phyloP scores from a whole-genome alignment of 73 alveolate species.

The Durusdinium trenchii region DNA sequence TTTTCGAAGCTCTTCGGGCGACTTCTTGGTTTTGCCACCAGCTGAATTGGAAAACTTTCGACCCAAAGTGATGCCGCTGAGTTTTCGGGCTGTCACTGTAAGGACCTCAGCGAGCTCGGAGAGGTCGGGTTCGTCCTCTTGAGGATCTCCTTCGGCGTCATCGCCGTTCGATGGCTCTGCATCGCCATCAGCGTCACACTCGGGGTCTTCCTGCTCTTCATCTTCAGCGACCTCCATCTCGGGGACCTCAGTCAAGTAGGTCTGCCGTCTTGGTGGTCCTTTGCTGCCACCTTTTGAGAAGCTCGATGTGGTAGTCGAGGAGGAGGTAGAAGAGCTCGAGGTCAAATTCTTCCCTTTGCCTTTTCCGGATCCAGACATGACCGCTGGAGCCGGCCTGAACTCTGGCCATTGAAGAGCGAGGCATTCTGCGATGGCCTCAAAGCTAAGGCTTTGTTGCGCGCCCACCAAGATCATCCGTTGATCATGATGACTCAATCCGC shows the following conservation, averaged over 20 bases:
- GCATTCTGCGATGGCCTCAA: background rate
- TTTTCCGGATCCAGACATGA: background rate
- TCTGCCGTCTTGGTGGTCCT: background rate
- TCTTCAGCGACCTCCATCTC: background rate
- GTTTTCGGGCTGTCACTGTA: constrained; percentile 34
- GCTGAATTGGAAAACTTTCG: background rate
- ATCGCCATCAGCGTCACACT: background rate
- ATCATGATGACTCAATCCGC: background rate
- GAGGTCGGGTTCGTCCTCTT: background rate
- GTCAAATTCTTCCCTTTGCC: too few species aligned
- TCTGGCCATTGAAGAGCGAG: constrained; percentile 24
- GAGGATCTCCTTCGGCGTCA: background rate
- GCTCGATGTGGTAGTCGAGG: background rate
- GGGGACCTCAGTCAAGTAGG: background rate
- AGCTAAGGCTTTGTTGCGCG: background rate
- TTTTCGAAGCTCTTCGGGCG: background rate
- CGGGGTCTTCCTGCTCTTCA: background rate
- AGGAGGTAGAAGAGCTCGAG: too few species aligned
- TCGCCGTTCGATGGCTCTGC: background rate
- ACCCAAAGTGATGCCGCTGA: background rate
- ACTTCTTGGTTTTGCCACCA: background rate
- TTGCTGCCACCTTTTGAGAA: background rate
- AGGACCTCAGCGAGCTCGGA: constrained; percentile 22
- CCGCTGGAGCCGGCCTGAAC: background rate
- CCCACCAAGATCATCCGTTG: constrained; percentile 44